phyloP scores from a whole-genome alignment of 2,329 filamentous ascomycete species.

The Samsoniella hepiali region DNA sequence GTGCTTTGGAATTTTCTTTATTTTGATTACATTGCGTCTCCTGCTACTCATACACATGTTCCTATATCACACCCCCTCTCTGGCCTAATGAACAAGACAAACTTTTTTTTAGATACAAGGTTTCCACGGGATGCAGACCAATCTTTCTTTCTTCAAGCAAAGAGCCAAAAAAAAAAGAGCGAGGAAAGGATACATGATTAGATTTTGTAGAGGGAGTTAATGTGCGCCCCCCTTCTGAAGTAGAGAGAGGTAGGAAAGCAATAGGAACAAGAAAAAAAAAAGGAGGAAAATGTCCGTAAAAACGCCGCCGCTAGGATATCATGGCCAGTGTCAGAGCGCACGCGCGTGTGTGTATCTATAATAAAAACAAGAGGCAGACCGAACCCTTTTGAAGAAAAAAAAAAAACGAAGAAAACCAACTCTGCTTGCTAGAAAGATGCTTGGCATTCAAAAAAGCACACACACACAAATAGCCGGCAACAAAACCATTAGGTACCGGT shows the following conservation, averaged over 20 bases:
- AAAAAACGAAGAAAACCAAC: neutral
- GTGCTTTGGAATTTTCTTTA: too few species aligned
- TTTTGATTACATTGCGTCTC: too few species aligned
- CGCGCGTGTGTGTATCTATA: conserved; percentile 10
- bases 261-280: neutral
- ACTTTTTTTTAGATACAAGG: too few species aligned
- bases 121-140: too few species aligned
- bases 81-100: too few species aligned
- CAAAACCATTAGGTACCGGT: too few species aligned
- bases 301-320: conserved; percentile 19
- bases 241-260: neutral
- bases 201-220: neutral
- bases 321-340: conserved; percentile 3
- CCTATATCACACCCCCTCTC: too few species aligned
- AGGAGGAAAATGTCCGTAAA: neutral
- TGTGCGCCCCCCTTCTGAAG: too few species aligned
- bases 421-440: neutral
- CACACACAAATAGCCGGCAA: neutral
- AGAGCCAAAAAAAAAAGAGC: neutral
- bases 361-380: neutral
- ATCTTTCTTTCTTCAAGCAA: too few species aligned
- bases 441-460: neutral
- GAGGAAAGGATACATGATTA: neutral
- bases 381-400: neutral
- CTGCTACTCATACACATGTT: too few species aligned